Base-by-base conservation (phyloP, 2,329 filamentous ascomycete genomes). In the Colletotrichum theobromicola region DNA sequence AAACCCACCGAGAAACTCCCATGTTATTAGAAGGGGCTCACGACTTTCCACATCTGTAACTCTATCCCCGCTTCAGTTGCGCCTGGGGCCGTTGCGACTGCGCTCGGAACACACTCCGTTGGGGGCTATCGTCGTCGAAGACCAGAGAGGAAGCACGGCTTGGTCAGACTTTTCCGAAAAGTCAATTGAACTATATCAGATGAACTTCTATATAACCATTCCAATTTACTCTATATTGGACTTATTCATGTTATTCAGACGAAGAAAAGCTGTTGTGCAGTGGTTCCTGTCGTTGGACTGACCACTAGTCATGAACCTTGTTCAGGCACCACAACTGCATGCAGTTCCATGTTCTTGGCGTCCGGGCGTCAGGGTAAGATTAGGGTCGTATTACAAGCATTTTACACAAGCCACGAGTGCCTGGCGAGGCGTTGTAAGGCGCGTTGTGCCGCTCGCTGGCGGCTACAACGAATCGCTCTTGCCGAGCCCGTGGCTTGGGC, bases 301-400 rank as follows among this genome's bases (percentile, higher is more conserved):
- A 63, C 8, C 62, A 63, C 68, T 72, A 74, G 72, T 74, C 72
- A 74, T 74, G 68, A 53, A 72, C 72, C 72, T 61, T 74, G 72
- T 35, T 63, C 57, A n/a, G 35, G n/a, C 55, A 62, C 55, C 67
- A 32, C 28, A 37, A 62, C 16, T 57, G 46, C 62, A 57, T 67
- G 57, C 63, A 57, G 57, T 63, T 34, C 16, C 28, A 50, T 37
- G 28, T 28, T 24, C 62, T 74, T 67, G 46, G 62, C 63, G 63
- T 13, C 18, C 63, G 46, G 62, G 65, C 55, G 24, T 58, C 68
- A 53, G 21, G 62, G 55, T 60, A 73, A 73, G 71, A 70, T 70
- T 67, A 72, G 37, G 37, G 72, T 74, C 72, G 62, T 63, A 72
- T 63, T 64, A 28, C 60, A 70, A 58, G 67, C 65, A 58, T 37